A percentile compares a stretch with the other conserved stretches of the same genome.
phyloP scores from a whole-genome alignment of 139 green algal genomes.

The Desmodesmus armatus region DNA sequence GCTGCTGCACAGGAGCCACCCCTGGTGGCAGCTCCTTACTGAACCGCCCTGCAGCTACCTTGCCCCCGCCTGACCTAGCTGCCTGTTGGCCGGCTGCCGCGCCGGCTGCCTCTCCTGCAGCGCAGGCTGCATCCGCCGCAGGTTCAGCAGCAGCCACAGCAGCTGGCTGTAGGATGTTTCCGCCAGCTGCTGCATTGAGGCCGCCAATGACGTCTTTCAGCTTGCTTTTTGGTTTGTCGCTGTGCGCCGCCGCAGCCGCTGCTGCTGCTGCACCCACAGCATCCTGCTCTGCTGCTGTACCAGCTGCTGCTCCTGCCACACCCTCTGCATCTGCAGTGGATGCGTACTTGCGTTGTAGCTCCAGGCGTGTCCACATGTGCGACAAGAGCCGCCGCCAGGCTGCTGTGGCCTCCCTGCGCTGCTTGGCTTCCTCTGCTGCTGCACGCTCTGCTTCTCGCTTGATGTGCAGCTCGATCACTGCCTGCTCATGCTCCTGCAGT shows the following conservation, averaged over 20 bases:
- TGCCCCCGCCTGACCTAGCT: neutral
- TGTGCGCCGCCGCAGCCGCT: neutral
- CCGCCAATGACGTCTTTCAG: neutral
- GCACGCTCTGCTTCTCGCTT: slow-evolving; percentile 54
- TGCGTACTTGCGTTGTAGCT: slow-evolving; percentile 37
- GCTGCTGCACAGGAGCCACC: too few species aligned
- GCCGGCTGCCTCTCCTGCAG: neutral
- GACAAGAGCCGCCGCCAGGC: slow-evolving; percentile 69
- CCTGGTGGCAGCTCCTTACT: too few species aligned
- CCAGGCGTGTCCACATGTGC: slow-evolving; percentile 34
- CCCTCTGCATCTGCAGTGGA: neutral
- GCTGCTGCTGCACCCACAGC: neutral
- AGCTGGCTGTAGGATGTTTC: neutral
- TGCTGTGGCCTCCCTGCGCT: slow-evolving; percentile 47
- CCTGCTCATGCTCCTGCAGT: slow-evolving; percentile 62
- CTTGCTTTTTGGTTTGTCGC: too few species aligned
- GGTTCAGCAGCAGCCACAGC: neutral
- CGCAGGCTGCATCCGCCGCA: neutral
- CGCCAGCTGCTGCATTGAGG: neutral
- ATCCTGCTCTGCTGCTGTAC: neutral
- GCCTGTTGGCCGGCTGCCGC: neutral
- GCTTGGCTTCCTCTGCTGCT: slow-evolving; percentile 45
- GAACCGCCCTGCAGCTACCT: too few species aligned
- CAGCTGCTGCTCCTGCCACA: neutral
- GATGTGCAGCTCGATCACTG: slow-evolving; percentile 59